Evolutionary conservation across 169 alveolate species (phyloP).

Genomic region (Cryptosporidium meleagridis): DNA sequence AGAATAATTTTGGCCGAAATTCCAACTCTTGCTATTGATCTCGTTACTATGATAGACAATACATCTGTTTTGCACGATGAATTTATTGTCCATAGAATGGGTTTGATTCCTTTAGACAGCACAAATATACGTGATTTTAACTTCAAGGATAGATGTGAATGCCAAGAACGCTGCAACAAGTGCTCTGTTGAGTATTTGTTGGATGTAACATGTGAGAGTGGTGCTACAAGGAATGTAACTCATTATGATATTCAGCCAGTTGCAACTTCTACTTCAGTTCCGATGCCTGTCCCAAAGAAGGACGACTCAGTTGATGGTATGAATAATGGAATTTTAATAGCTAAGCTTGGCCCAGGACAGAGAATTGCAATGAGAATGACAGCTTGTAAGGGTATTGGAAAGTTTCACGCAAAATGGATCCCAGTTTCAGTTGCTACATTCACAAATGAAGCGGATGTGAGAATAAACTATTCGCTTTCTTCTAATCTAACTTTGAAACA

Average conservation of each 20-base stretch:
- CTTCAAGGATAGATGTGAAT: conserved; percentile 91
- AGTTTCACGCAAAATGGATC: conserved; percentile 97
- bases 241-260: conserved; percentile 85
- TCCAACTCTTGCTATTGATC: conserved; percentile 95
- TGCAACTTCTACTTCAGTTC: conserved; percentile 78
- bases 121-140: conserved; percentile 89
- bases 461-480: conserved; percentile 83
- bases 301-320: conserved; percentile 74
- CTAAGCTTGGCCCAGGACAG: conserved; percentile 92
- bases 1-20: conserved; percentile 95
- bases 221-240: conserved; percentile 89
- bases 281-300: conserved; percentile 76
- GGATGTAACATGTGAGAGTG: conserved; percentile 88
- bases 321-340: conserved; percentile 91
- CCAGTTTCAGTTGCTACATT: conserved; percentile 92
- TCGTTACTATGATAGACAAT: conserved; percentile 93
- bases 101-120: conserved; percentile 93
- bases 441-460: conserved; percentile 85
- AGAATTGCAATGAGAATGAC: conserved; percentile 91
- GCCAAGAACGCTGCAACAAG: conserved; percentile 90
- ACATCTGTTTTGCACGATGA: conserved; percentile 97
- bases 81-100: conserved; percentile 94
- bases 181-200: conserved; percentile 92
- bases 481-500: conserved; percentile 79
- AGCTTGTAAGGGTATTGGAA: conserved; percentile 96